A percentile compares a stretch with the other conserved stretches of the same genome.
Conservation (phyloP, 2,329 filamentous ascomycete genomes). For the Alternaria postmessia region DNA sequence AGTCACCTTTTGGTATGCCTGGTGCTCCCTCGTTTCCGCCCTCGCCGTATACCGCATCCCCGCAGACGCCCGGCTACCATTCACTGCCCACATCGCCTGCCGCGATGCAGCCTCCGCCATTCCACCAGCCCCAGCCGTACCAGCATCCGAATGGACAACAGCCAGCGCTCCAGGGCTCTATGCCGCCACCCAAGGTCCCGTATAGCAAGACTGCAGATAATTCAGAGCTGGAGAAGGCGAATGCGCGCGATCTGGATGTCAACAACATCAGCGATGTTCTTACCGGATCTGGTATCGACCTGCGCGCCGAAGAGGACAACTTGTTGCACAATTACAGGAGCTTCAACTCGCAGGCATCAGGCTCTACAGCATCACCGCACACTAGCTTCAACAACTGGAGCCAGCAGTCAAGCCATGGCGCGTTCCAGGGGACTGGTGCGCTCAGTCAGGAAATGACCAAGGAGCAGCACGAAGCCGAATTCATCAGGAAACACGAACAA, state of each 20-base stretch:
- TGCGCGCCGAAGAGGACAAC: constrained; percentile 85
- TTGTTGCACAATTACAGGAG: constrained; percentile 72
- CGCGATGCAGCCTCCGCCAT: constrained; percentile 41
- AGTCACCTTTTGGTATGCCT: constrained; percentile 38
- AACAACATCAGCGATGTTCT: constrained; percentile 87
- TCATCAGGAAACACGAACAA: constrained; percentile 71
- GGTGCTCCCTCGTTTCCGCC: constrained; percentile 56
- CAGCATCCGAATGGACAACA: constrained; percentile 38
- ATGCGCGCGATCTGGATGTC: constrained; percentile 63
- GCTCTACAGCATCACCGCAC: constrained; percentile 50
- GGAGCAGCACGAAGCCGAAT: constrained; percentile 70
- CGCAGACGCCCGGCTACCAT: constrained; percentile 38
- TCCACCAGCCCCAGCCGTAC: constrained; percentile 63
- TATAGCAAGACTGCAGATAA: constrained; percentile 55
- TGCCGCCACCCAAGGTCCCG: constrained; percentile 71
- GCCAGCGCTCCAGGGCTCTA: constrained; percentile 51
- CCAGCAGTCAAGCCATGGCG: constrained; percentile 49
- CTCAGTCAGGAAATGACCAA: constrained; percentile 67
- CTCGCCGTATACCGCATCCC: constrained; percentile 50
- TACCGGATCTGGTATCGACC: constrained; percentile 83
- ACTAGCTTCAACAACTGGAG: constrained; percentile 57
- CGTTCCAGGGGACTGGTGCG: constrained; percentile 50
- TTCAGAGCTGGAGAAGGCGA: constrained; percentile 61
- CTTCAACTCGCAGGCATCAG: constrained; percentile 51
- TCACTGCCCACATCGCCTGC: constrained; percentile 46